Conservation (phyloP, 192 early-diverging fungal genomes). For the Cladochytrium replicatum region DNA sequence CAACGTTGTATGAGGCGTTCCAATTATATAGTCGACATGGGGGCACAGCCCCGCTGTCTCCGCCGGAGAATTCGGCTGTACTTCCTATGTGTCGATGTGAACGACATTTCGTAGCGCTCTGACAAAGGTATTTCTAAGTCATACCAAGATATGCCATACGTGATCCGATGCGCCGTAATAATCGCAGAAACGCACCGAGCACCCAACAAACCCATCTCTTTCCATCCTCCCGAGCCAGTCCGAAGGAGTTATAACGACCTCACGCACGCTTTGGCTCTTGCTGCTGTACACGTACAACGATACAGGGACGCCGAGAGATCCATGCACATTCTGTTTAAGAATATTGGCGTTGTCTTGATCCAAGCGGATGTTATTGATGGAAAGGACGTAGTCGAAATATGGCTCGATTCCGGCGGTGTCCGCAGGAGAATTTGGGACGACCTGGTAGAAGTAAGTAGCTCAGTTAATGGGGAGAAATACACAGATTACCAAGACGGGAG, state of each 20-base stretch:
- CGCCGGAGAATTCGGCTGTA: conserved; percentile 55
- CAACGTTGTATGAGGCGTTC: conserved; percentile 48
- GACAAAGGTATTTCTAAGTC: not conserved
- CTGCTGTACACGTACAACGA: conserved; percentile 46
- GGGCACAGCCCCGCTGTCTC: conserved; percentile 56
- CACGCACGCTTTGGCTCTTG: conserved; percentile 43
- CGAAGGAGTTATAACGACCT: conserved; percentile 10
- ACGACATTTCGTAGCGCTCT: too few species aligned
- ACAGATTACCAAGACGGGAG: not conserved
- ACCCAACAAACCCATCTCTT: conserved; percentile 43
- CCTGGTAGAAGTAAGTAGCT: conserved; percentile 23
- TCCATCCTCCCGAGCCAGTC: not conserved
- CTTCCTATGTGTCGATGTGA: not conserved
- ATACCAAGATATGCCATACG: conserved; percentile 56
- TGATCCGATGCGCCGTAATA: conserved; percentile 48
- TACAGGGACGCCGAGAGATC: conserved; percentile 36
- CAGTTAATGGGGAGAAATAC: conserved; percentile 1
- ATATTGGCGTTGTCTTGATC: conserved; percentile 16
- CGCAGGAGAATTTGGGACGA: conserved; percentile 57
- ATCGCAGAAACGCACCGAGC: conserved; percentile 57
- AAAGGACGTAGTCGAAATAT: conserved; percentile 67
- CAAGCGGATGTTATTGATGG: conserved; percentile 44
- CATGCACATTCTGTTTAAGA: conserved; percentile 32
- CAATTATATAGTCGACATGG: conserved; percentile 63
- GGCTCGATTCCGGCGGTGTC: conserved; percentile 53